Evolutionary conservation across 345 rosid genomes (phyloP), one percentile per base, ranked within the genome.

Genomic region (Nephelium lappaceum): DNA sequence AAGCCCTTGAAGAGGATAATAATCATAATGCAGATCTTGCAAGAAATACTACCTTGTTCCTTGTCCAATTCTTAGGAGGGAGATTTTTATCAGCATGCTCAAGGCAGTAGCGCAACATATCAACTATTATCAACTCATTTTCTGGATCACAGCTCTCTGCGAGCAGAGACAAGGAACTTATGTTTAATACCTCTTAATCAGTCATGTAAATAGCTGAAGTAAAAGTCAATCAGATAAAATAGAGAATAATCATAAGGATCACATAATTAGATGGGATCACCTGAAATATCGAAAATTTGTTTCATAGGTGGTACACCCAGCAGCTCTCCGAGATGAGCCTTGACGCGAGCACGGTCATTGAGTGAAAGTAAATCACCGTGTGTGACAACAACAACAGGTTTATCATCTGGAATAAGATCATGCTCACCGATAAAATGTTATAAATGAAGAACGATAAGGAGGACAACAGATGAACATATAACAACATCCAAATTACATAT

Each of bases 281-380:
- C 96, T 84, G 98, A 89, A 76, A 91, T 89, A 83, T 95, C 97
- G 53, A 93, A 95, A 63, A 90, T 85, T 73, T 95, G 96, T 82
- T 83, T 88, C 36, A 86, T 79, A 6, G 97, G 96, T 64, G 90
- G 91, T 75, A 95, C 82, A 75, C 95, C 90, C 1, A 93, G 88
- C 66, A 91, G 86, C 82, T 88, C 92, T 71, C 98, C 98, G 62
- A 93, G 81, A 78, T 85, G 75, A 58, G 84, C 81, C 41, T 88
- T 87, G 36, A 86, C 69, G 47, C 84, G 89, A 68, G 86, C 89
- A 41, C 97, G 93, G 21, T 89, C 92, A 69, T 81, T 53, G 9
- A 77, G 63, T 21, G 89, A 88, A 79, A 95, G 93, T 23, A 91
- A 71, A 87, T 95, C 95, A 7, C 98, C 96, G 58, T 90, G 97